A percentile compares a stretch with the other conserved stretches of the same genome.
These are phyloP conservation scores for Candida sithepensis DNA, from an alignment of 805 yeast genomes.

Conservation along the genomic window DNA sequence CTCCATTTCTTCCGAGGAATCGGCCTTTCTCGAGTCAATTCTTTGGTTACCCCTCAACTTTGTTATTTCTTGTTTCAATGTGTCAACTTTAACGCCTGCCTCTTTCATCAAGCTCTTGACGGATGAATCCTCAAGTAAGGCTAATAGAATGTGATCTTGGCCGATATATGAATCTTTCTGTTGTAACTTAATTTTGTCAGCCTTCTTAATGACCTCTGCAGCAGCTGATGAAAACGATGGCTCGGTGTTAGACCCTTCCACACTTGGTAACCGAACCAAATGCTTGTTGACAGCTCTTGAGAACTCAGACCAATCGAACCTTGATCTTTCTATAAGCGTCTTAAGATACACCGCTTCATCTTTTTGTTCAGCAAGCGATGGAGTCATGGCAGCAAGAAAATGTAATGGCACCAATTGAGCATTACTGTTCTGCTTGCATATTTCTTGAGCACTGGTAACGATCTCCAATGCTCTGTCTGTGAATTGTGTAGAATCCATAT, in stretches of 20 bases:
- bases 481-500: slow-evolving; percentile 70
- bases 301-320: slow-evolving; percentile 81
- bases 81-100: slow-evolving; percentile 60
- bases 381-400: slow-evolving; percentile 85
- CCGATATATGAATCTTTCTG: slow-evolving; percentile 92
- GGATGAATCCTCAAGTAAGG: slow-evolving; percentile 74
- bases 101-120: slow-evolving; percentile 72
- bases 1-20: slow-evolving; percentile 79
- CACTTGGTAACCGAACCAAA: slow-evolving; percentile 81
- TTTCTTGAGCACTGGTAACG: slow-evolving; percentile 70
- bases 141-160: slow-evolving; percentile 88
- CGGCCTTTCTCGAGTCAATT: slow-evolving; percentile 92
- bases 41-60: slow-evolving; percentile 85
- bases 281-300: slow-evolving; percentile 78
- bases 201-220: slow-evolving; percentile 68
- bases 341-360: slow-evolving; percentile 66
- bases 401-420: slow-evolving; percentile 86
- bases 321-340: slow-evolving; percentile 77
- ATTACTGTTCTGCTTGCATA: slow-evolving; percentile 83
- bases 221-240: slow-evolving; percentile 72
- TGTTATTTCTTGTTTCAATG: slow-evolving; percentile 72
- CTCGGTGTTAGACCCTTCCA: slow-evolving; percentile 84
- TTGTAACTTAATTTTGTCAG: slow-evolving; percentile 72
- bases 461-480: slow-evolving; percentile 91
- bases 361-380: slow-evolving; percentile 45